A percentile compares a stretch with the other conserved stretches of the same genome.
phyloP scores from a whole-genome alignment of 768 basidiomycete species.

The Lactarius sp. region DNA sequence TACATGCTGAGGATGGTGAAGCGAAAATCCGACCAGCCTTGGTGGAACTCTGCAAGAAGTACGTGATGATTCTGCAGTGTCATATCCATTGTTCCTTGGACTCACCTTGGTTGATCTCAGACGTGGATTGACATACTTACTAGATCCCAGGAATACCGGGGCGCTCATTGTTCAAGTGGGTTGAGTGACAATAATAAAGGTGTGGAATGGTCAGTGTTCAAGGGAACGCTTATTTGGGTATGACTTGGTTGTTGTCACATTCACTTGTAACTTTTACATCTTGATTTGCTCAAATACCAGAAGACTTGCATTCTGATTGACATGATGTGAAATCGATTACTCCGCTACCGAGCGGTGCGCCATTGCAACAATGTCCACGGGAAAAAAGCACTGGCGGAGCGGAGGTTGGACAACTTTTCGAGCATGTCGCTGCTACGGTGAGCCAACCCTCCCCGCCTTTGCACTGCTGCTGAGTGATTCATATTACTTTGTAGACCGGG shows the following conservation, averaged over 20 bases:
- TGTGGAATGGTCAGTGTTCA: neutral
- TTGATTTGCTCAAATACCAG: too few species aligned
- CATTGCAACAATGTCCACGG: slow-evolving; percentile 15
- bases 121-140: neutral
- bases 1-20: slow-evolving; percentile 1
- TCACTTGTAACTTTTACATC: too few species aligned
- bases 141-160: slow-evolving; percentile 11
- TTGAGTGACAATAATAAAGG: neutral
- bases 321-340: too few species aligned
- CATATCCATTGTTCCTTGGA: neutral
- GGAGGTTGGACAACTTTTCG: slow-evolving; percentile 73
- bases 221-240: neutral
- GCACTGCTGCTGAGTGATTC: neutral
- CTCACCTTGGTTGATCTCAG: slow-evolving; percentile 2
- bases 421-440: slow-evolving; percentile 59
- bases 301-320: too few species aligned
- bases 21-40: slow-evolving; percentile 15
- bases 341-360: too few species aligned
- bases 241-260: neutral
- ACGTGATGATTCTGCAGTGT: neutral
- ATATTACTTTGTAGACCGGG: slow-evolving; percentile 43
- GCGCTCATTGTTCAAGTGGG: slow-evolving; percentile 9
- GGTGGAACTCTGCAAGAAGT: slow-evolving; percentile 1
- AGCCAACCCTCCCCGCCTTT: slow-evolving; percentile 17
- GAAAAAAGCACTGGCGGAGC: slow-evolving; percentile 18